Conservation (phyloP, 1,284 basidiomycete species). For the Meripilus lineatus region DNA sequence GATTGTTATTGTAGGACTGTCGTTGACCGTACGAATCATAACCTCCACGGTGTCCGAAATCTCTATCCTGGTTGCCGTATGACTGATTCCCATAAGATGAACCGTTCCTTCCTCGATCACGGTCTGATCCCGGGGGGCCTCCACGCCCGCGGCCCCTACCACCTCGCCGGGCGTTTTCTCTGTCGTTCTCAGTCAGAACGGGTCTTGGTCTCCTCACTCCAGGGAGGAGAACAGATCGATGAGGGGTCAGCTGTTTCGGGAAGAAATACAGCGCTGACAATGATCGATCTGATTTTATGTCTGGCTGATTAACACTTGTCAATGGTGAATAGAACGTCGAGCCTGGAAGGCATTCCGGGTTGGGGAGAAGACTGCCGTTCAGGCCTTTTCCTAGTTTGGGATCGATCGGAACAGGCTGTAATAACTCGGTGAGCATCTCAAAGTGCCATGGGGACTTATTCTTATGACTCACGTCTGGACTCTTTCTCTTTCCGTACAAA, state of each 20-base stretch:
- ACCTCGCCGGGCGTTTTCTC: slow-evolving; percentile 56
- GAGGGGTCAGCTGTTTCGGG: slow-evolving; percentile 82
- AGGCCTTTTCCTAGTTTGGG: slow-evolving; percentile 72
- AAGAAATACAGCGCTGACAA: slow-evolving; percentile 88
- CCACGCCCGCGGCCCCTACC: slow-evolving; percentile 32
- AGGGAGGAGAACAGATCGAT: slow-evolving; percentile 81
- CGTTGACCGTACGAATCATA: slow-evolving; percentile 12
- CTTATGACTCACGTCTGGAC: slow-evolving; percentile 58
- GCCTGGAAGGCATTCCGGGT: slow-evolving; percentile 88
- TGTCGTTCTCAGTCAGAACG: slow-evolving; percentile 68
- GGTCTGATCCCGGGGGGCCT: slow-evolving; percentile 15
- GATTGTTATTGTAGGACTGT: slow-evolving; percentile 1
- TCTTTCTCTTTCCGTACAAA: slow-evolving; percentile 87
- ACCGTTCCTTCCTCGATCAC: slow-evolving; percentile 9
- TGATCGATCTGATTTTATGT: slow-evolving; percentile 85
- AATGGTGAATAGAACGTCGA: slow-evolving; percentile 85
- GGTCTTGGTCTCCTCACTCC: slow-evolving; percentile 63
- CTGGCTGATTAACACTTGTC: slow-evolving; percentile 50
- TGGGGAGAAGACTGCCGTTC: slow-evolving; percentile 75
- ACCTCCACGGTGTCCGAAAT: slow-evolving; percentile 15
- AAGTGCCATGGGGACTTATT: not conserved
- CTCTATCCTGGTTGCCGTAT: slow-evolving; percentile 14
- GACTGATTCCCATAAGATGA: slow-evolving; percentile 8
- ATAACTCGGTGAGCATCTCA: not conserved
- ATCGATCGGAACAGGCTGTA: slow-evolving; percentile 67